Base-by-base conservation (phyloP, 2,329 filamentous ascomycete genomes). In the Byssothecium circinans region DNA sequence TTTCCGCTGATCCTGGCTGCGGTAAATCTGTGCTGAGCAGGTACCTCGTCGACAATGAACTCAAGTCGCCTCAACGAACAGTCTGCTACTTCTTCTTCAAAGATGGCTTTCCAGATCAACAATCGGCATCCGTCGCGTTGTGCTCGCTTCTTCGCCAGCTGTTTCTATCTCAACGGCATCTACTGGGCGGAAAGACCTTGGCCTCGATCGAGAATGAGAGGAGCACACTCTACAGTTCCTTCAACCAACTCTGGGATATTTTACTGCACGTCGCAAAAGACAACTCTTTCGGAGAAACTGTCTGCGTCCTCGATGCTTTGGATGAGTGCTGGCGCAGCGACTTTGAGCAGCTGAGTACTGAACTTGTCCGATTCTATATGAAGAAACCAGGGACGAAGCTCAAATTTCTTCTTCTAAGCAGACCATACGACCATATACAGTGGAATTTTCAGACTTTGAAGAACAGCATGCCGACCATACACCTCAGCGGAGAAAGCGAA, bases 361-460 rank as follows among this genome's bases (percentile, higher is more conserved):
- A 25, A 12, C 40, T 65, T 23, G 33, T 44, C 2, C 14, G 48
- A 2, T 53, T 45, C 14, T 48, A 32, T 30, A 2, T 10, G 8
- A 33, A 15, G 2, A 10, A 41, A 10, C 18, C 10, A 15, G 38
- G 35, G 8, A 49, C 38, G 2, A 60, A 50, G n/a, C 45, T 69
- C 23, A 70, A 69, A 47, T 66, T 71, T 39, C 49, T 71, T 12
- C 36, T 72, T 4, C 68, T 66, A 0, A 70, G 68, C 39, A 58
- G 69, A 2, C 66, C 65, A 2, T 69, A 67, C 23, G 41, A 49
- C 14, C 17, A 54, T 8, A 52, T 71, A 5, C 17, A 50, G 50
- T 15, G 36, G 4, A 1, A 23, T 12, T 37, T 70, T 65, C 25
- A 36, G 37, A 17, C 39, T 36, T 22, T 15, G 43, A 53, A 8